Conservation (phyloP, 2,329 filamentous ascomycete genomes). For the Chaetoscypha palmicola region DNA sequence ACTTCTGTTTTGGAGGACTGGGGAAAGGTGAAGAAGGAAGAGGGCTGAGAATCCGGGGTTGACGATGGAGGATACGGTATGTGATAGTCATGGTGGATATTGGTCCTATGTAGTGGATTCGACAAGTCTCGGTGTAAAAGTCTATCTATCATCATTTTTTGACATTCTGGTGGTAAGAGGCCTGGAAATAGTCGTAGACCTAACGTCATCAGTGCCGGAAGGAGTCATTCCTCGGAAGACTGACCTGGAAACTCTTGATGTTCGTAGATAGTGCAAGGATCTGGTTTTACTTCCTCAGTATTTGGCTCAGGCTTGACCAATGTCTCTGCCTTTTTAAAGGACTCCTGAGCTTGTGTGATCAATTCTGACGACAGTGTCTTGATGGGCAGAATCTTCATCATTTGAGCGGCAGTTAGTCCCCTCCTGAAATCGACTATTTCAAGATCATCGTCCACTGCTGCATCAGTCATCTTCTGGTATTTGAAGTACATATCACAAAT, state of each 20-base stretch:
- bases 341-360: conserved; percentile 19
- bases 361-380: conserved; percentile 19
- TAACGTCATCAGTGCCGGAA: conserved; percentile 5
- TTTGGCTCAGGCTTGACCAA: too few species aligned
- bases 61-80: conserved; percentile 47
- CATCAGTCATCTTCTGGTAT: conserved; percentile 27
- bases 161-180: conserved; percentile 64
- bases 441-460: conserved; percentile 21
- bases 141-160: conserved; percentile 61
- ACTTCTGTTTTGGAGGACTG: conserved; percentile 52
- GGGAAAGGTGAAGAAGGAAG: conserved; percentile 49
- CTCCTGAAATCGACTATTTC: conserved; percentile 28
- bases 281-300: conserved; percentile 7
- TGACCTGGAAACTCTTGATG: conserved; percentile 28
- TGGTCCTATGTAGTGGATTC: conserved; percentile 71
- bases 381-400: conserved; percentile 19
- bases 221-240: background rate
- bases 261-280: conserved; percentile 27
- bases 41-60: conserved; percentile 11
- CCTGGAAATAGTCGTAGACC: conserved; percentile 64
- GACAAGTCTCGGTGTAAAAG: conserved; percentile 74
- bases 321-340: too few species aligned
- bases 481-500: conserved; percentile 30
- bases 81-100: conserved; percentile 74
- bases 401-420: conserved; percentile 26